phyloP scores from a whole-genome alignment of 176 grass and related monocot species.

The Triticum monococcum region DNA sequence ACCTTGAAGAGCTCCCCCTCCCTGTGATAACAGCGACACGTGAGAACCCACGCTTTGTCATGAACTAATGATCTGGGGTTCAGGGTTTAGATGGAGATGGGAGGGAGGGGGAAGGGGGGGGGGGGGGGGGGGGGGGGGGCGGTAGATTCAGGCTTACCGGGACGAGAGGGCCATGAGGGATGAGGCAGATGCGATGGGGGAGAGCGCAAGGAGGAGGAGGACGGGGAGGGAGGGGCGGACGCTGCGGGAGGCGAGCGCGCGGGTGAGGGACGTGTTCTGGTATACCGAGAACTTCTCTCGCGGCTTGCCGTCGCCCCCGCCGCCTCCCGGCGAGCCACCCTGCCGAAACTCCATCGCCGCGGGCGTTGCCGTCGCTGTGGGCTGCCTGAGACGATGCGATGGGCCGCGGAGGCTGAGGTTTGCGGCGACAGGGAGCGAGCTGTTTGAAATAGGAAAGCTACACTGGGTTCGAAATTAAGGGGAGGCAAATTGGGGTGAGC shows the following conservation, averaged over 20 bases:
- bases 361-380: neutral
- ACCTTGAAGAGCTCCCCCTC: conserved; percentile 44
- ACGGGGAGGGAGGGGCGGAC: conserved; percentile 56
- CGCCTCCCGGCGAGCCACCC: neutral
- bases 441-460: conserved; percentile 32
- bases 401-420: neutral
- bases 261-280: conserved; percentile 68
- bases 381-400: conserved; percentile 6
- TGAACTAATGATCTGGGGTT: conserved; percentile 13
- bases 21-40: conserved; percentile 41
- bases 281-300: conserved; percentile 85
- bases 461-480: neutral
- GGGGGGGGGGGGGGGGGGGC: neutral
- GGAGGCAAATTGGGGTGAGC: neutral
- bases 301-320: conserved; percentile 4
- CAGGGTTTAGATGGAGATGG: conserved; percentile 33
- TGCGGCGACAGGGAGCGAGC: neutral
- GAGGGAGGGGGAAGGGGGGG: neutral
- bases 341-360: conserved; percentile 38
- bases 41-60: neutral
- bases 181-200: conserved; percentile 31
- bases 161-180: conserved; percentile 55
- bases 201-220: conserved; percentile 57
- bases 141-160: conserved; percentile 31
- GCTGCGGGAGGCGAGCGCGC: conserved; percentile 56